These are phyloP conservation scores for Debaryomyces robertsiae DNA, from an alignment of 1,139 yeast species.

Conservation along the genomic window DNA sequence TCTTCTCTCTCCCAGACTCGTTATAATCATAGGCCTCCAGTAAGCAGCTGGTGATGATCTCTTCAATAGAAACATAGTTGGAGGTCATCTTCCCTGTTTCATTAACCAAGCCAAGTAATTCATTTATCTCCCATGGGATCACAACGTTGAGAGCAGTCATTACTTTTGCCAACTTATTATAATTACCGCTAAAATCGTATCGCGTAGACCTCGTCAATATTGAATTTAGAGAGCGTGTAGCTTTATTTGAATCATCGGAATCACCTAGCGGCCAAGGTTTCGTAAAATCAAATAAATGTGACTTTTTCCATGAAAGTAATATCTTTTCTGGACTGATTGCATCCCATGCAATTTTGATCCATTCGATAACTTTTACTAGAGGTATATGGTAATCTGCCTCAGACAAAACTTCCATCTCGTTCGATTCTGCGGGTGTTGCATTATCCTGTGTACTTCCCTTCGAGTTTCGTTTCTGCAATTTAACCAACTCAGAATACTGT, in stretches of 20 bases:
- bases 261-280: conserved; percentile 29
- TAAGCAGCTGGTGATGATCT: conserved; percentile 62
- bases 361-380: conserved; percentile 57
- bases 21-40: conserved; percentile 34
- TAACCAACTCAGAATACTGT: conserved; percentile 56
- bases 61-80: conserved; percentile 63
- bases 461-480: conserved; percentile 36
- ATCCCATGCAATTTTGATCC: conserved; percentile 61
- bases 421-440: conserved; percentile 2
- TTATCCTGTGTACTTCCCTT: conserved; percentile 13
- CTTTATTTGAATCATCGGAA: conserved; percentile 12
- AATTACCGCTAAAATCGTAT: conserved; percentile 30
- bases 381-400: conserved; percentile 49
- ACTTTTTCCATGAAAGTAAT: conserved; percentile 54
- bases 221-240: conserved; percentile 13
- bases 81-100: conserved; percentile 58
- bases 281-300: conserved; percentile 27
- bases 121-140: conserved; percentile 62
- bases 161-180: conserved; percentile 40
- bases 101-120: conserved; percentile 56
- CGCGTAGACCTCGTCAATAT: conserved; percentile 12
- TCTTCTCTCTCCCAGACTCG: conserved; percentile 15
- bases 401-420: conserved; percentile 29
- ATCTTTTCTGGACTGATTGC: conserved; percentile 48
- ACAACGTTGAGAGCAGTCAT: conserved; percentile 50